phyloP scores from a whole-genome alignment of 2,329 filamentous ascomycete species.

The Sarocladium strictum region DNA sequence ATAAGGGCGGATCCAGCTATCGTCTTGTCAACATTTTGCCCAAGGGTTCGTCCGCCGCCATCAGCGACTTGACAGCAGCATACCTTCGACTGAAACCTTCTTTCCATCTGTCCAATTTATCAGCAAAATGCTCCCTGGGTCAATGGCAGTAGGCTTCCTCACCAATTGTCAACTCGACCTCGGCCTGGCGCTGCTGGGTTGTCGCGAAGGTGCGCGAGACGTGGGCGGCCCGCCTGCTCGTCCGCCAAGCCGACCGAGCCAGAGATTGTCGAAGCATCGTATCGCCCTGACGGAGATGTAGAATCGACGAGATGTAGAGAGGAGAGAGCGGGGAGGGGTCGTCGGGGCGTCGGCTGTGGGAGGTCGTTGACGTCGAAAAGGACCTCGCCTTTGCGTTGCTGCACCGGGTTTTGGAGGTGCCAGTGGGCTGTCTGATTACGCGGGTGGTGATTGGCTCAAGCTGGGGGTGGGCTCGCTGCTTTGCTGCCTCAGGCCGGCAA shows the following conservation, averaged over 20 bases:
- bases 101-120: slow-evolving; percentile 70
- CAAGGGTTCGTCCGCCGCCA: slow-evolving; percentile 9
- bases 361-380: slow-evolving; percentile 34
- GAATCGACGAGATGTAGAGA: slow-evolving; percentile 3
- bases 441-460: slow-evolving; percentile 33
- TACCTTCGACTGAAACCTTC: slow-evolving; percentile 97
- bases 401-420: slow-evolving; percentile 28
- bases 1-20: slow-evolving; percentile 93
- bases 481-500: slow-evolving; percentile 32
- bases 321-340: slow-evolving; percentile 24
- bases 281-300: slow-evolving; percentile 46
- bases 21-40: slow-evolving; percentile 14
- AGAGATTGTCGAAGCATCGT: slow-evolving; percentile 65
- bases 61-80: slow-evolving; percentile 16
- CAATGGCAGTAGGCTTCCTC: slow-evolving; percentile 21
- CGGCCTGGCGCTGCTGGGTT: slow-evolving; percentile 70
- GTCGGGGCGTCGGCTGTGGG: slow-evolving; percentile 14
- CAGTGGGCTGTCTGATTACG: slow-evolving; percentile 29
- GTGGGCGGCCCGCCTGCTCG: slow-evolving; percentile 50
- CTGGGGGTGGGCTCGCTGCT: slow-evolving; percentile 3
- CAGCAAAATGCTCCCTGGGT: slow-evolving; percentile 7
- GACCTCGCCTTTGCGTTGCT: slow-evolving; percentile 23
- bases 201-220: slow-evolving; percentile 76
- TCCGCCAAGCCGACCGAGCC: slow-evolving; percentile 63
- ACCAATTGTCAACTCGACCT: slow-evolving; percentile 97